Base-by-base conservation (phyloP, 2,329 filamentous ascomycete species). In the Cladorrhinum sp. region DNA sequence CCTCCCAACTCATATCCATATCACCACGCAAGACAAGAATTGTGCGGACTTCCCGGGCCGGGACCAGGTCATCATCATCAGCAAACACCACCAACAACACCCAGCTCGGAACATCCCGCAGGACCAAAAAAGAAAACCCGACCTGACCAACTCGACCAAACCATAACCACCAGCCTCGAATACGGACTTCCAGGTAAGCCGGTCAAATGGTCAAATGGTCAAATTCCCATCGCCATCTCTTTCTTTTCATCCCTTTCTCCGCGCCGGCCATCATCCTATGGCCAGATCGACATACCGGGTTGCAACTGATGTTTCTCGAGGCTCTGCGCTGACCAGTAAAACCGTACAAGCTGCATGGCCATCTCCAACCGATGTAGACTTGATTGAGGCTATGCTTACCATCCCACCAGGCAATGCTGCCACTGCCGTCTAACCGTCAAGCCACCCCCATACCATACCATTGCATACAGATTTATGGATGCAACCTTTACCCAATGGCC, bases 271-370 rank as follows among this genome's bases (percentile, higher is more conserved):
- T 32, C 29, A 32, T 41, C 12, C 16, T 7, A 13, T 13, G 36
- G 3, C 12, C 36, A 13, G 5, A 16, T 41, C 12, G 36, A 41
- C 3, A n/a, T n/a, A 4, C 6, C 6, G 36, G 16, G 10, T 13
- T 13, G 10, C 10, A 16, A 13, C 6, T 41, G 6, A 41, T 41
- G 36, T 41, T 16, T 41, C 16, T 41, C 16, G 41, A 45, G 41
- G 41, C 41, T 45, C 41, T 45, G 41, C 41, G 2, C n/a, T 7
- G 5, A 45, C 16, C 3, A 22, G 38, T 5, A 51, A 58, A 51
- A n/a, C 24, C 16, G 24, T 18, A 48, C 22, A 32, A 20, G n/a
- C 22, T 63, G 61, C 57, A 48, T 53, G n/a, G n/a, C 60, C 58
- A 59, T 61, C 55, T 22, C 29, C 7, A 41, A 6, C 10, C 36